Evolutionary conservation across 805 yeast species (phyloP).

Genomic region (Sungouiozyma ichnusensis): DNA sequence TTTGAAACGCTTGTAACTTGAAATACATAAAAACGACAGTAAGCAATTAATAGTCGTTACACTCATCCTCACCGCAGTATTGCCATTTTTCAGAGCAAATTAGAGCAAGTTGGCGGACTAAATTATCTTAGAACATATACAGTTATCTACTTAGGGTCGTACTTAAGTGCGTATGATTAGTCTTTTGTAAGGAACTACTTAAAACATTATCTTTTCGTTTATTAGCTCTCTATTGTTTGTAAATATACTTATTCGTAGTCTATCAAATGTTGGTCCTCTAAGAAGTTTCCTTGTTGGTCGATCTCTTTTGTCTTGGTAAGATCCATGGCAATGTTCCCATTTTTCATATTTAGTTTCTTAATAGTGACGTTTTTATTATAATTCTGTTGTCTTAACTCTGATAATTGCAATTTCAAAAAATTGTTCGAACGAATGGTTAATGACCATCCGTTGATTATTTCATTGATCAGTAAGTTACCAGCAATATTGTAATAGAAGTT

Average conservation of each 20-base stretch:
- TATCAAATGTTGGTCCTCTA: neutral
- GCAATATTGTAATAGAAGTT: constrained; percentile 2
- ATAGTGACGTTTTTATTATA: neutral
- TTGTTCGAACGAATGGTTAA: constrained; percentile 1
- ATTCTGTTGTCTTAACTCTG: constrained; percentile 1
- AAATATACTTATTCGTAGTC: neutral
- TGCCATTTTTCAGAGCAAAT: too few species aligned
- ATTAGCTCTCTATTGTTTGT: too few species aligned
- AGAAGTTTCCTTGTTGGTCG: neutral
- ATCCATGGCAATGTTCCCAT: neutral
- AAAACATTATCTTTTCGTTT: too few species aligned
- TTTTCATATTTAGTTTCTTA: neutral
- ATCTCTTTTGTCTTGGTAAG: neutral
- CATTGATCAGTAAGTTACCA: neutral
- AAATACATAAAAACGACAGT: too few species aligned
- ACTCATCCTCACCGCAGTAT: too few species aligned
- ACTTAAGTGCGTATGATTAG: neutral
- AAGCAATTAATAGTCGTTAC: too few species aligned
- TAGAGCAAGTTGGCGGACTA: too few species aligned
- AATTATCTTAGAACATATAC: too few species aligned
- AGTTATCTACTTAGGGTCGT: neutral
- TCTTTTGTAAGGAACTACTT: too few species aligned
- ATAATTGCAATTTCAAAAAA: constrained; percentile 2
- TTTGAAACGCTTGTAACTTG: too few species aligned
- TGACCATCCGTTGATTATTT: neutral